Conservation (phyloP, 352 stramenopile species). For the Phytophthora gonapodyides region DNA sequence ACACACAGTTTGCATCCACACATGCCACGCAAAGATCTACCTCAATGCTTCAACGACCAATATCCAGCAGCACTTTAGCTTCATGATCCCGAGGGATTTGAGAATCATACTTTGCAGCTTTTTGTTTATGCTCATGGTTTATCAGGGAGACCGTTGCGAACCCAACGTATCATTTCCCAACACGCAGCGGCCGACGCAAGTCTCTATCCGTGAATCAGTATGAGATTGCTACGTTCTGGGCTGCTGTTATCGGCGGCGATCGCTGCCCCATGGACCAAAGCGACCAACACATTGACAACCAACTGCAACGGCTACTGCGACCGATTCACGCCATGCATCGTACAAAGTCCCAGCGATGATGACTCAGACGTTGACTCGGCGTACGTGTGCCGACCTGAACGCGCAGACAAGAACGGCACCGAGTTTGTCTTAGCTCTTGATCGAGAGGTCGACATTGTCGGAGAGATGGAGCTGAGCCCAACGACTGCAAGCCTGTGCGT, state of each 20-base stretch:
- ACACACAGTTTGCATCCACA: too few species aligned
- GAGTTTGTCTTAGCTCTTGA: neutral
- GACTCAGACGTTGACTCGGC: neutral
- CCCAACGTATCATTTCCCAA: neutral
- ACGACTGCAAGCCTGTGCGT: constrained; percentile 3
- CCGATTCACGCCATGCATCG: constrained; percentile 8
- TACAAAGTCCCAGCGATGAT: neutral
- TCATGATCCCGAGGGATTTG: neutral
- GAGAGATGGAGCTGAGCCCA: constrained; percentile 4
- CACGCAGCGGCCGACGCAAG: neutral
- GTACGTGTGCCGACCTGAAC: neutral
- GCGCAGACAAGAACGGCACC: neutral
- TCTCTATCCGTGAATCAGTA: neutral
- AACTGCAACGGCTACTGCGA: constrained; percentile 7
- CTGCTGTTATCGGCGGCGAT: neutral
- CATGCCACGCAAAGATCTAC: neutral
- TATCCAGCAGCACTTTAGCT: constrained; percentile 2
- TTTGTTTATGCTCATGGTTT: too few species aligned
- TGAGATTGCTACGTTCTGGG: neutral
- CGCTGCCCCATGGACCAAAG: neutral
- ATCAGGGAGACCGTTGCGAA: too few species aligned
- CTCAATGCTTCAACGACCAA: neutral
- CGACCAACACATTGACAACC: constrained; percentile 1
- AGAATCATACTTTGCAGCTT: too few species aligned
- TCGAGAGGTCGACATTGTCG: neutral